A percentile compares a stretch with the other conserved stretches of the same genome.
phyloP scores from a whole-genome alignment of 192 early-diverging fungal species.

The Backusella parvicylindrica region DNA sequence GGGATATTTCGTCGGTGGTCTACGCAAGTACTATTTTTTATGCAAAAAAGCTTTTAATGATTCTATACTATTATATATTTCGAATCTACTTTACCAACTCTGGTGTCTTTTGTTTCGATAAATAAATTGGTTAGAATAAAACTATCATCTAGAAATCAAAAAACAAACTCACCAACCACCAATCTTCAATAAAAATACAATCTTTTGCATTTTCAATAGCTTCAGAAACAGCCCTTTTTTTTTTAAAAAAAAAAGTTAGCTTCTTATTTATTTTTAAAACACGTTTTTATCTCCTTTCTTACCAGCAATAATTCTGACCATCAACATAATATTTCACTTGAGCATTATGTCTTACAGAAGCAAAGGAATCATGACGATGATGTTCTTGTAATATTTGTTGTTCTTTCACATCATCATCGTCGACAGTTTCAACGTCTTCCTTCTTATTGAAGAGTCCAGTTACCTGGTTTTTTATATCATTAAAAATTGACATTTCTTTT shows the following conservation, averaged over 20 bases:
- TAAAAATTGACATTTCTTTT: slow-evolving; percentile 13
- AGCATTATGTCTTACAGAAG: slow-evolving; percentile 62
- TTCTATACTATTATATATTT: too few relatives aligned
- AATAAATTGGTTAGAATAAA: not conserved
- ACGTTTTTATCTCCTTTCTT: not conserved
- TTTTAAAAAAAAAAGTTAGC: not conserved
- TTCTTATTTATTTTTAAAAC: not conserved
- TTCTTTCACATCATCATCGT: slow-evolving; percentile 42
- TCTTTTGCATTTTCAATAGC: slow-evolving; percentile 65
- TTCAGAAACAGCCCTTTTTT: slow-evolving; percentile 57
- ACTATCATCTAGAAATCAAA: not conserved
- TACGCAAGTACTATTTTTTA: slow-evolving; percentile 60
- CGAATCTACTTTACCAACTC: slow-evolving; percentile 78
- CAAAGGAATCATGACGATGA: slow-evolving; percentile 72
- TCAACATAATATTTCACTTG: slow-evolving; percentile 71
- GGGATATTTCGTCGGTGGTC: slow-evolving; percentile 71
- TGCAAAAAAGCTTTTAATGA: not conserved
- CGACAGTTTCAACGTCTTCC: slow-evolving; percentile 14
- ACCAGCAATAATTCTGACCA: slow-evolving; percentile 73
- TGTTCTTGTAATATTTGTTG: slow-evolving; percentile 27
- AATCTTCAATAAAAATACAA: slow-evolving; percentile 72
- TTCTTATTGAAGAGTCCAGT: slow-evolving; percentile 27
- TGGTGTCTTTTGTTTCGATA: slow-evolving; percentile 40
- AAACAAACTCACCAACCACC: slow-evolving; percentile 81
- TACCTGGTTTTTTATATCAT: not conserved